Evolutionary conservation across 1,284 basidiomycete genomes (phyloP).

Genomic region (Bjerkandera adusta): DNA sequence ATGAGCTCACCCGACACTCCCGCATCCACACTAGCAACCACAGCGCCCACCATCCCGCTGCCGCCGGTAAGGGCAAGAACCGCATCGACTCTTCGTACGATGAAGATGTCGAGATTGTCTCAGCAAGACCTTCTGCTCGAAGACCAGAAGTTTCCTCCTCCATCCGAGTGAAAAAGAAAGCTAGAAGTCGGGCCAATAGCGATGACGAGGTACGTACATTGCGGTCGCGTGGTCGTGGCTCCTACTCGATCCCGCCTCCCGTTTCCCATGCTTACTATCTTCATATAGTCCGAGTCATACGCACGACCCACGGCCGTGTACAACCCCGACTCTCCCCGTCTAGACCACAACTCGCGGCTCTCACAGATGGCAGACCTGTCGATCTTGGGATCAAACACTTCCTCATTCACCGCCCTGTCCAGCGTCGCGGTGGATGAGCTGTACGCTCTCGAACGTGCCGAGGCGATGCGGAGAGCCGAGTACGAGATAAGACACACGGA

Average conservation of each 20-base stretch:
- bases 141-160: conserved; percentile 17
- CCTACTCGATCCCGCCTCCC: conserved; percentile 5
- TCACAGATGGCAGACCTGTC: conserved; percentile 21
- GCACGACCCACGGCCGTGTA: conserved; percentile 62
- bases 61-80: conserved; percentile 32
- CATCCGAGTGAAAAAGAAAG: conserved; percentile 61
- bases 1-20: conserved; percentile 95
- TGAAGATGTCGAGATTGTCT: conserved; percentile 26
- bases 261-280: conserved; percentile 18
- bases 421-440: conserved; percentile 85
- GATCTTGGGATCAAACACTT: conserved; percentile 34
- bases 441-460: conserved; percentile 81
- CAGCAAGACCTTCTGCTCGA: conserved; percentile 14
- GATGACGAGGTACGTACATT: conserved; percentile 66
- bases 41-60: conserved; percentile 23
- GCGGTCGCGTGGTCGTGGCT: conserved; percentile 6
- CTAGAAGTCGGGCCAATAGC: conserved; percentile 71
- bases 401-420: conserved; percentile 74
- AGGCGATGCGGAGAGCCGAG: conserved; percentile 80
- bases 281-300: conserved; percentile 56
- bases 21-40: conserved; percentile 82
- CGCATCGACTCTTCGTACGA: conserved; percentile 37
- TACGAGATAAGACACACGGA: conserved; percentile 82
- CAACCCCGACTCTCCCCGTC: conserved; percentile 44
- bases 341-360: conserved; percentile 29